Conservation (phyloP, 2,329 filamentous ascomycete species). For the Paecilomyces niveus region DNA sequence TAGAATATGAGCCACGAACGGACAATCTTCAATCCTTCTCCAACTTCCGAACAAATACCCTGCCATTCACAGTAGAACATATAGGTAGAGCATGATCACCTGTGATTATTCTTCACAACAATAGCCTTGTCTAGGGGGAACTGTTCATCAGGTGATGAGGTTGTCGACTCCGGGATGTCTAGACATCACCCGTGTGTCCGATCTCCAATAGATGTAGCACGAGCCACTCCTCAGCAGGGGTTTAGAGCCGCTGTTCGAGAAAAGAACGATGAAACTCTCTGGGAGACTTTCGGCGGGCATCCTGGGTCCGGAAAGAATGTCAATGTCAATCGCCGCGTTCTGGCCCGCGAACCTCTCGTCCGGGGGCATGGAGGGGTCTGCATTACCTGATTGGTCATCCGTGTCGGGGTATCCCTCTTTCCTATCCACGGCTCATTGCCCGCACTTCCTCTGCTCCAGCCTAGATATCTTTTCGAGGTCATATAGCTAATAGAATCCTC, state of each 20-base stretch:
- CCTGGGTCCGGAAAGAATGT: background rate
- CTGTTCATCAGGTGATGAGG: background rate
- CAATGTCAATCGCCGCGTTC: background rate
- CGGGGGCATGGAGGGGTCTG: conserved; percentile 30
- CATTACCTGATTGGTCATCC: conserved; percentile 26
- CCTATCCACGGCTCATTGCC: conserved; percentile 12
- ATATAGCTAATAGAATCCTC: background rate
- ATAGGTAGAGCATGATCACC: too few relatives aligned
- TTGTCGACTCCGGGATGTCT: background rate
- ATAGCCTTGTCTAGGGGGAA: background rate
- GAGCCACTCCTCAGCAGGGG: background rate
- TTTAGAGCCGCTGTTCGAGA: background rate
- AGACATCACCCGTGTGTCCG: background rate
- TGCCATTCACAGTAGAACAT: too few relatives aligned
- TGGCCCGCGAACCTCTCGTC: conserved; percentile 21
- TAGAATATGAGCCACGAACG: too few relatives aligned
- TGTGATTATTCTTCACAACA: background rate
- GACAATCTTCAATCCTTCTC: too few relatives aligned
- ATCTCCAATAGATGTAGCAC: conserved; percentile 1
- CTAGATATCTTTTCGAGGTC: background rate
- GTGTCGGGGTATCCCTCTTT: conserved; percentile 1
- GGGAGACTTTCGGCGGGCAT: background rate
- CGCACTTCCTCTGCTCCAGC: background rate
- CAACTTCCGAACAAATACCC: too few relatives aligned
- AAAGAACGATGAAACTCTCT: background rate